phyloP scores from a whole-genome alignment of 306 rosid species.

The Cucumis hystrix region DNA sequence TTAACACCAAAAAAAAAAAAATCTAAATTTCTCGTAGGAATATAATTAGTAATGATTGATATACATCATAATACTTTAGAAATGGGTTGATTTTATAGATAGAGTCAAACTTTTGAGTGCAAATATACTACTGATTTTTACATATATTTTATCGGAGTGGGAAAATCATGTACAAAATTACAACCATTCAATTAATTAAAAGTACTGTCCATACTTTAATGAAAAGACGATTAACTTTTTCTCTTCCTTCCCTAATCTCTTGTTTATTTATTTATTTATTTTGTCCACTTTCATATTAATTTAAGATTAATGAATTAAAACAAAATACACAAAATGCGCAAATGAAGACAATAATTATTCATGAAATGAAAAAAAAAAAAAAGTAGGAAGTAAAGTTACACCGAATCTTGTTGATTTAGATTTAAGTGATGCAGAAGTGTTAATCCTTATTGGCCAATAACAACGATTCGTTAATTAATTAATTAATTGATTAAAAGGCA shows the following conservation, averaged over 20 bases:
- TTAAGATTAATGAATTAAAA: background rate
- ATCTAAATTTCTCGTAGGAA: background rate
- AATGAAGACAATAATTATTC: background rate
- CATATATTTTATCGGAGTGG: background rate
- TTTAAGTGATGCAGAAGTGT: background rate
- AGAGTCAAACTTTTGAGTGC: background rate
- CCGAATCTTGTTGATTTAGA: constrained; percentile 1
- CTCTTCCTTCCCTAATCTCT: background rate
- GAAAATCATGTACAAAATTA: background rate
- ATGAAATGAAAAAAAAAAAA: background rate
- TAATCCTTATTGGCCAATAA: background rate
- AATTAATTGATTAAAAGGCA: background rate
- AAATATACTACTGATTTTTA: background rate
- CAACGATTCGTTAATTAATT: background rate
- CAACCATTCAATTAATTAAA: background rate
- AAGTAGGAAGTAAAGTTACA: background rate
- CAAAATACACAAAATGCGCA: background rate
- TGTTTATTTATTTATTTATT: background rate
- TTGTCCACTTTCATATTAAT: background rate
- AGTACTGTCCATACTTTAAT: background rate
- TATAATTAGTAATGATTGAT: background rate
- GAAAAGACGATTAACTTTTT: background rate
- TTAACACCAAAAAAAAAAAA: too few species aligned
- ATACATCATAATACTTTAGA: background rate
- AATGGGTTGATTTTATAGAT: background rate